These are phyloP conservation scores for Pestalotiopsis sp. DNA, from an alignment of 2,329 filamentous ascomycete species.

Conservation along the genomic window DNA sequence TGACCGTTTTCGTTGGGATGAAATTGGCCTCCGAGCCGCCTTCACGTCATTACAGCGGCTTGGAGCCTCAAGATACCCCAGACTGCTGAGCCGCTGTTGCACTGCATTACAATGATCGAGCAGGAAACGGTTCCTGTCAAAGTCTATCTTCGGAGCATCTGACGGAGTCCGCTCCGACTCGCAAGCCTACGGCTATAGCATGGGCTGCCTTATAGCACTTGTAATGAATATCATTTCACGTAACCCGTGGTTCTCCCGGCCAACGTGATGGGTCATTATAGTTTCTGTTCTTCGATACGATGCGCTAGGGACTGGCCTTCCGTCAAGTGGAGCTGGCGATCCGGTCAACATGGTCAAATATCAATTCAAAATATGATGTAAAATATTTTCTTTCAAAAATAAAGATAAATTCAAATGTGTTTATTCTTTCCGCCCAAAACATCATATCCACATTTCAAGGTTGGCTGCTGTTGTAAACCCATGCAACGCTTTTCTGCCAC, in stretches of 20 bases:
- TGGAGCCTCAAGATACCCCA: neutral
- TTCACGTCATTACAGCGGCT: neutral
- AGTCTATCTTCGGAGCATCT: neutral
- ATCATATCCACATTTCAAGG: neutral
- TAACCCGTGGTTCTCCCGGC: neutral
- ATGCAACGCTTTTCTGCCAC: neutral
- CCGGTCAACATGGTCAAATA: no score
- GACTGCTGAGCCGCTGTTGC: neutral
- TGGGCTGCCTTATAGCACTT: neutral
- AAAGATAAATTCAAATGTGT: neutral
- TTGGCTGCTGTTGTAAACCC: neutral
- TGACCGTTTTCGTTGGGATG: neutral
- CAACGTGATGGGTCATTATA: neutral
- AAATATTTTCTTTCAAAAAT: neutral
- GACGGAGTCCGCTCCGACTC: neutral
- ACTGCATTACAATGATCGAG: neutral
- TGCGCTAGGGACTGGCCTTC: neutral
- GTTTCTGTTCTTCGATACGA: neutral
- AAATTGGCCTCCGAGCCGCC: neutral
- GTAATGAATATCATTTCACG: neutral
- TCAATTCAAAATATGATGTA: neutral
- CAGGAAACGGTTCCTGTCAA: neutral
- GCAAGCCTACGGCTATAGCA: neutral
- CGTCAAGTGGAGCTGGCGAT: no score
- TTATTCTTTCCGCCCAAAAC: neutral